phyloP scores from a whole-genome alignment of 305 asterid species.

The Rubia balearica region DNA sequence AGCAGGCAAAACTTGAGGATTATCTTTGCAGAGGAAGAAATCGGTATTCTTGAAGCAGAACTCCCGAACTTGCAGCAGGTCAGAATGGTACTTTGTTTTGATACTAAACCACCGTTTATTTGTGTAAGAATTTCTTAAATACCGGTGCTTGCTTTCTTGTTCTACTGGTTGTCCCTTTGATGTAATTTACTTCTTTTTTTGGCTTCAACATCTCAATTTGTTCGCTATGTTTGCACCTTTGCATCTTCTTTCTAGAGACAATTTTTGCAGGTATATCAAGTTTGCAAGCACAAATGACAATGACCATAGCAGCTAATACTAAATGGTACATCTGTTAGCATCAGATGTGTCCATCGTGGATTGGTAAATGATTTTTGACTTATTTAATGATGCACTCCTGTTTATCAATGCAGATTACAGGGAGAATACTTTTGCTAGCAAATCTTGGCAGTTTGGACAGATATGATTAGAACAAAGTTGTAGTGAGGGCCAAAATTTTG shows the following conservation, averaged over 20 bases:
- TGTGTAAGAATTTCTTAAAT: not conserved
- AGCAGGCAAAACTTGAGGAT: not conserved
- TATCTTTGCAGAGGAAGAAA: constrained; percentile 1
- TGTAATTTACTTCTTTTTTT: no score
- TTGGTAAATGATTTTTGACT: not conserved
- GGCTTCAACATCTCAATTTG: no score
- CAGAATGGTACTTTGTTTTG: not conserved
- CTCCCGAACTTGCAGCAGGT: not conserved
- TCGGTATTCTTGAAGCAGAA: not conserved
- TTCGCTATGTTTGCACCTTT: no score
- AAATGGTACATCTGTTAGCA: no score
- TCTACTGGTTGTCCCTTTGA: no score
- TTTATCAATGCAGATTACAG: not conserved
- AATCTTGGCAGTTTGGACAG: not conserved
- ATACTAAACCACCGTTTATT: not conserved
- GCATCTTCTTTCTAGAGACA: no score
- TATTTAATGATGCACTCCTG: not conserved
- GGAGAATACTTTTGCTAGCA: not conserved
- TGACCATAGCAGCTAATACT: no score
- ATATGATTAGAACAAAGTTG: not conserved
- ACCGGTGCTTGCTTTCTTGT: no score
- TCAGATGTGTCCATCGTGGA: no score
- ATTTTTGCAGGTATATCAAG: no score
- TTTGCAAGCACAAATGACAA: no score
- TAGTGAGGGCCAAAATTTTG: not conserved